phyloP scores from a whole-genome alignment of 345 rosid genomes.

The Eucalyptus viminalis region DNA sequence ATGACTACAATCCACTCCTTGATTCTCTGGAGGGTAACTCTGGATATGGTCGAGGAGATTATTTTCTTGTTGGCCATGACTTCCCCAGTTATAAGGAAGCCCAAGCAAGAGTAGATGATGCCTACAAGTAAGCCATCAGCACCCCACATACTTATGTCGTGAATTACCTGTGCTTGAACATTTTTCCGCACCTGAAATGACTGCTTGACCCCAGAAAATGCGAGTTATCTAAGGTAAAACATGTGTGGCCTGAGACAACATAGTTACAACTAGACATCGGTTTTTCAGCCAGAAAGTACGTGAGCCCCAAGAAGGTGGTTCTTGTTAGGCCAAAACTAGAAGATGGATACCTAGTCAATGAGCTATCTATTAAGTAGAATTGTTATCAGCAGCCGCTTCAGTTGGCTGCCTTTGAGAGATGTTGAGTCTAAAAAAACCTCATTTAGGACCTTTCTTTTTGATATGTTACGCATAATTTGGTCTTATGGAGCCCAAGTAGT shows the following conservation, averaged over 20 bases:
- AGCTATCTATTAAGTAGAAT: neutral
- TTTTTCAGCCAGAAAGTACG: neutral
- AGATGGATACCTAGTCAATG: neutral
- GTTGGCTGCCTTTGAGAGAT: neutral
- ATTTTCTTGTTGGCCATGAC: conserved; percentile 88
- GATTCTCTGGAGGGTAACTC: conserved; percentile 93
- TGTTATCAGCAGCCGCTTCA: neutral
- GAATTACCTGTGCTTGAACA: neutral
- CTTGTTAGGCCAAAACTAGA: neutral
- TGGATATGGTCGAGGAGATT: conserved; percentile 93
- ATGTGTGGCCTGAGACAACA: neutral
- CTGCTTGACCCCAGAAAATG: neutral
- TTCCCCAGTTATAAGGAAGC: conserved; percentile 82
- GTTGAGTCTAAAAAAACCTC: neutral
- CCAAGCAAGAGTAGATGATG: conserved; percentile 73
- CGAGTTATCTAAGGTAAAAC: neutral
- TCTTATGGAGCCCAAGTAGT: neutral
- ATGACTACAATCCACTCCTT: conserved; percentile 79
- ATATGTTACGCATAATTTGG: neutral
- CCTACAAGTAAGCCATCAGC: conserved; percentile 60
- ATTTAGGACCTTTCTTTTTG: neutral
- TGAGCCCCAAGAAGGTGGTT: neutral
- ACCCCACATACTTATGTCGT: neutral
- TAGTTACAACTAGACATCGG: neutral
- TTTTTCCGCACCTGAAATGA: neutral